Conservation (phyloP, 1,284 basidiomycete genomes). For the Apiotrichum domesticum region DNA sequence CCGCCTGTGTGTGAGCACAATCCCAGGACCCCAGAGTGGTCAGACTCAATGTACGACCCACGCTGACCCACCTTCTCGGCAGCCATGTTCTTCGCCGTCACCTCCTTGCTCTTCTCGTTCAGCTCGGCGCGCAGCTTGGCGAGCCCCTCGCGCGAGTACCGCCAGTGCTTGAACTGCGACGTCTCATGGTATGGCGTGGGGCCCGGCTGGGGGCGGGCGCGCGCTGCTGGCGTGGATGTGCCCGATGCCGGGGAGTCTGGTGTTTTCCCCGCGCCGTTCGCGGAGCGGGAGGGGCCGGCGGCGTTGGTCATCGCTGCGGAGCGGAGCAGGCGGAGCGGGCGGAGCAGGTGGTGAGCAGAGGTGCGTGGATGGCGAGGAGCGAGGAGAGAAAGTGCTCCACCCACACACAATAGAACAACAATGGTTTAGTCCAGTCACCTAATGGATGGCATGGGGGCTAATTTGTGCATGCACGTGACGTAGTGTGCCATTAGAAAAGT, state of each 20-base stretch:
- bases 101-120: constrained; percentile 66
- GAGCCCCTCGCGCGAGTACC: constrained; percentile 67
- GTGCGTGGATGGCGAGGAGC: no score
- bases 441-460: no score
- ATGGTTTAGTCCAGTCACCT: no score
- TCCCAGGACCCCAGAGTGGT: neutral
- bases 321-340: no score
- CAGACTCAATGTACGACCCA: no score
- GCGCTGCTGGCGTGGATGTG: neutral
- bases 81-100: constrained; percentile 69
- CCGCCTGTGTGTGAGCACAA: constrained; percentile 5
- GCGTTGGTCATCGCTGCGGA: neutral
- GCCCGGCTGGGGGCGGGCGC: constrained; percentile 11
- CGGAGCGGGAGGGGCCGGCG: neutral
- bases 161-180: constrained; percentile 81
- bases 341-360: no score
- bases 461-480: no score
- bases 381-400: no score
- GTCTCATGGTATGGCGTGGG: constrained; percentile 65
- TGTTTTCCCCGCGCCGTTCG: neutral
- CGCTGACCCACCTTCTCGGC: constrained; percentile 61
- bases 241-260: neutral
- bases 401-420: no score
- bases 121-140: constrained; percentile 56
- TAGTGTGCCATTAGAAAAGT: no score